Conservation (phyloP, 805 yeast species). For the Aciculoconidium aculeatum region DNA sequence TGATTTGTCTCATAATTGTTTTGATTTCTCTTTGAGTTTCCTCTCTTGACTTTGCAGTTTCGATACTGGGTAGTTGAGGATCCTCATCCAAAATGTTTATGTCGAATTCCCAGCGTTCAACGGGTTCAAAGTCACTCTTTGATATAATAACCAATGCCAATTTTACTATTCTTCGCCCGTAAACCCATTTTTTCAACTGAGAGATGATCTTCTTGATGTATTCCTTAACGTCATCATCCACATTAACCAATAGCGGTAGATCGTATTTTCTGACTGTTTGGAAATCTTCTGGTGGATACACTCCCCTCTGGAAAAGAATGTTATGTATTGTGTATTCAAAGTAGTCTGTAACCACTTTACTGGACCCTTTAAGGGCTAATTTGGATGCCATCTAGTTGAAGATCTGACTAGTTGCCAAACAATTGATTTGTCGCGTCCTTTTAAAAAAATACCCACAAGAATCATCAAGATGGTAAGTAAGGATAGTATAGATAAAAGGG, state of each 20-base stretch:
- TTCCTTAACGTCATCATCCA: constrained; percentile 67
- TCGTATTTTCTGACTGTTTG: constrained; percentile 74
- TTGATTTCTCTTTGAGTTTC: constrained; percentile 73
- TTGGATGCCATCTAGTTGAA: constrained; percentile 31
- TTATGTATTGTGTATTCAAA: constrained; percentile 77
- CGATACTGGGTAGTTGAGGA: no score
- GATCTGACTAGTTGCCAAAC: no score
- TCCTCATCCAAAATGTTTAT: constrained; percentile 37
- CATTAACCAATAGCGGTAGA: constrained; percentile 61
- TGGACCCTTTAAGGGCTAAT: constrained; percentile 69
- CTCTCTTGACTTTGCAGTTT: constrained; percentile 28
- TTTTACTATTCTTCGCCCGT: constrained; percentile 59
- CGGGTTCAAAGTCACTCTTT: constrained; percentile 58
- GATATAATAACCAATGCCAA: constrained; percentile 70
- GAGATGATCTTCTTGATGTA: constrained; percentile 63
- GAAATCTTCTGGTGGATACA: constrained; percentile 86
- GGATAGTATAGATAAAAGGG: not conserved
- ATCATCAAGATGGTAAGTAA: not conserved
- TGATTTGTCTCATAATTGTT: constrained; percentile 79
- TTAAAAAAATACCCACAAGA: not conserved
- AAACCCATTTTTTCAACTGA: constrained; percentile 66
- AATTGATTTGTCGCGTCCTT: no score
- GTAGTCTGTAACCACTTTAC: constrained; percentile 74
- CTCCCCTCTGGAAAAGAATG: constrained; percentile 82
- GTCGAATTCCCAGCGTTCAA: constrained; percentile 86